These are phyloP conservation scores for Chaetomium cochliodes DNA, from an alignment of 495 filamentous ascomycete genomes.

Conservation along the genomic window DNA sequence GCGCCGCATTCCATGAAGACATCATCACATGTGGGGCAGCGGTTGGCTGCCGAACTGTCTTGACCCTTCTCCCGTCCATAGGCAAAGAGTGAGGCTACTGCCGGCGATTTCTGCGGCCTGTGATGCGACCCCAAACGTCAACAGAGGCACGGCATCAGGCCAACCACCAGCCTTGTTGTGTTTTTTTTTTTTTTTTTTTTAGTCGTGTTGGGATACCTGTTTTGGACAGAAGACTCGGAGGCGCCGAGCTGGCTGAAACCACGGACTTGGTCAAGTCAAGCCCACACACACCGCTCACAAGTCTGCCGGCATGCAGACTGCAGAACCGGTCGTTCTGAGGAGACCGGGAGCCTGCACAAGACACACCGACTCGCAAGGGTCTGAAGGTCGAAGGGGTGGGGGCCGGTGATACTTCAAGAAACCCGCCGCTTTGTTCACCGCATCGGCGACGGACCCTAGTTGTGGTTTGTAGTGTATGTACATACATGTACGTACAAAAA, in stretches of 20 bases:
- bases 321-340: not conserved
- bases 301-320: constrained; percentile 6
- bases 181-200: not conserved
- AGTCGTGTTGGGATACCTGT: not conserved
- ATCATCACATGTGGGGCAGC: constrained; percentile 1
- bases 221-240: not conserved
- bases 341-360: not conserved
- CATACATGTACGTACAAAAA: not conserved
- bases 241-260: not conserved
- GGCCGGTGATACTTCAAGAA: not conserved
- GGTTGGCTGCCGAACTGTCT: constrained; percentile 20
- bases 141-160: not conserved
- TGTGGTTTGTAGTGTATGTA: no score
- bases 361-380: constrained; percentile 14
- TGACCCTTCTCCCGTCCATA: not conserved
- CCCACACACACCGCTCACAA: not conserved
- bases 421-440: constrained; percentile 3
- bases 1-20: not conserved
- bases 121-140: constrained; percentile 27
- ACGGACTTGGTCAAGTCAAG: not conserved
- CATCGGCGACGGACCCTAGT: not conserved
- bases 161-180: not conserved
- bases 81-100: constrained; percentile 24
- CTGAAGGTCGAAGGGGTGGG: not conserved
- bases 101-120: constrained; percentile 30